These are phyloP conservation scores for Lyophyllum semitale DNA, from an alignment of 768 basidiomycete species.

Conservation along the genomic window DNA sequence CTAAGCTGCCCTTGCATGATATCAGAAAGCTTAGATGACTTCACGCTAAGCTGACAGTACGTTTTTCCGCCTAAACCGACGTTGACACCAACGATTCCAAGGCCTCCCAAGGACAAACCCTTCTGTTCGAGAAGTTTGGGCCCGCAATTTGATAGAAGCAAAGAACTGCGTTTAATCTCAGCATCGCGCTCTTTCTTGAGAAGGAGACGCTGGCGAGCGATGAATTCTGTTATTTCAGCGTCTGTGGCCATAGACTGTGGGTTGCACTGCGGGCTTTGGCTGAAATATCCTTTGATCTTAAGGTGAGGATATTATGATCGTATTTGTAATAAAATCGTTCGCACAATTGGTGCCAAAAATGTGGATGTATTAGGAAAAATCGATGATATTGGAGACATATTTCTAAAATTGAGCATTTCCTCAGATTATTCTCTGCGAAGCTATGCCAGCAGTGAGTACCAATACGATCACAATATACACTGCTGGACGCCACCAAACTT, in stretches of 20 bases:
- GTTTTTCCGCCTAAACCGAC: constrained; percentile 93
- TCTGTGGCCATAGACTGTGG: constrained; percentile 29
- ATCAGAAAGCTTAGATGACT: constrained; percentile 18
- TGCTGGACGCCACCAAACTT: too few relatives aligned
- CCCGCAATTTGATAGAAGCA: constrained; percentile 81
- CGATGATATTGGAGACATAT: too few relatives aligned
- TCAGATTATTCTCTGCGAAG: too few relatives aligned
- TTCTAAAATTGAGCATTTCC: too few relatives aligned
- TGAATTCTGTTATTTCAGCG: constrained; percentile 52
- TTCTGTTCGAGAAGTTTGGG: constrained; percentile 86
- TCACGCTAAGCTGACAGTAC: constrained; percentile 41
- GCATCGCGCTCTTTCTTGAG: constrained; percentile 74
- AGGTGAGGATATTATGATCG: not conserved
- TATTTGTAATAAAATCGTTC: too few relatives aligned
- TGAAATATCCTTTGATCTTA: too few relatives aligned
- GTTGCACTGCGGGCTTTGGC: not conserved
- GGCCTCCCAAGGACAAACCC: constrained; percentile 76
- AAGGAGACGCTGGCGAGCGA: constrained; percentile 66
- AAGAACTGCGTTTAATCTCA: constrained; percentile 79
- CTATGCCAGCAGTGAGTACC: too few relatives aligned
- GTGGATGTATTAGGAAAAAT: too few relatives aligned
- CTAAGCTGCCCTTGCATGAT: constrained; percentile 57
- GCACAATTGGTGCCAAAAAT: too few relatives aligned
- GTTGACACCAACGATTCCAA: constrained; percentile 70
- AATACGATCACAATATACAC: too few relatives aligned